Evolutionary conservation across 139 green algal species (phyloP).

Genomic region (Picochlorum sp.): DNA sequence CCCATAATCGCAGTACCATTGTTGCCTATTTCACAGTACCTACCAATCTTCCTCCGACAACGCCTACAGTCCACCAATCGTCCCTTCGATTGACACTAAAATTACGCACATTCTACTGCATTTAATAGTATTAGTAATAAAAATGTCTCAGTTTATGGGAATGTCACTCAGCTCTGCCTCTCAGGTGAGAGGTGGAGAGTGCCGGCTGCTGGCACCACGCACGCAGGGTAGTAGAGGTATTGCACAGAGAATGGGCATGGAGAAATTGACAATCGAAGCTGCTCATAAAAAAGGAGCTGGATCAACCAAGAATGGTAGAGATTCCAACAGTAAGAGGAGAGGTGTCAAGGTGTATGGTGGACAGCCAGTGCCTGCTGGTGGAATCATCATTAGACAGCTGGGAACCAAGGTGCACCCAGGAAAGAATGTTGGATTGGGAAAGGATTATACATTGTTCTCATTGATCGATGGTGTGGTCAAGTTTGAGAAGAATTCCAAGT

Average conservation of each 20-base stretch:
- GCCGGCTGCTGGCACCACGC: neutral
- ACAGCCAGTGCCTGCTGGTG: slow-evolving; percentile 82
- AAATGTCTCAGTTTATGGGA: no score
- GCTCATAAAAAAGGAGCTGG: slow-evolving; percentile 84
- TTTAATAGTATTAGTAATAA: no score
- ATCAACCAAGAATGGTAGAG: slow-evolving; percentile 95
- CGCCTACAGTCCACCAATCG: no score
- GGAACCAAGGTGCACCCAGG: slow-evolving; percentile 79
- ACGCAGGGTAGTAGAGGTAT: neutral
- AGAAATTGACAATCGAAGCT: slow-evolving; percentile 36
- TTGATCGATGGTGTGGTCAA: slow-evolving; percentile 79
- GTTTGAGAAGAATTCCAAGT: slow-evolving; percentile 55
- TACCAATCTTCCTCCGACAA: no score
- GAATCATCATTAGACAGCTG: slow-evolving; percentile 92
- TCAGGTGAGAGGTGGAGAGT: neutral
- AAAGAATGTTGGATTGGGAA: slow-evolving; percentile 76
- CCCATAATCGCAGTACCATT: no score
- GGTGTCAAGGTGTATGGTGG: slow-evolving; percentile 95
- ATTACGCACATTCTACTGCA: no score
- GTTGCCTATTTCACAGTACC: no score
- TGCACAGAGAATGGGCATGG: neutral
- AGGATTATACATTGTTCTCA: slow-evolving; percentile 92
- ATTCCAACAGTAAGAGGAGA: slow-evolving; percentile 80
- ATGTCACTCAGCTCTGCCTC: no score
- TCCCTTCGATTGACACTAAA: no score